A percentile compares a stretch with the other conserved stretches of the same genome.
phyloP scores from a whole-genome alignment of 495 filamentous ascomycete species.

The Penicillium turbatum region DNA sequence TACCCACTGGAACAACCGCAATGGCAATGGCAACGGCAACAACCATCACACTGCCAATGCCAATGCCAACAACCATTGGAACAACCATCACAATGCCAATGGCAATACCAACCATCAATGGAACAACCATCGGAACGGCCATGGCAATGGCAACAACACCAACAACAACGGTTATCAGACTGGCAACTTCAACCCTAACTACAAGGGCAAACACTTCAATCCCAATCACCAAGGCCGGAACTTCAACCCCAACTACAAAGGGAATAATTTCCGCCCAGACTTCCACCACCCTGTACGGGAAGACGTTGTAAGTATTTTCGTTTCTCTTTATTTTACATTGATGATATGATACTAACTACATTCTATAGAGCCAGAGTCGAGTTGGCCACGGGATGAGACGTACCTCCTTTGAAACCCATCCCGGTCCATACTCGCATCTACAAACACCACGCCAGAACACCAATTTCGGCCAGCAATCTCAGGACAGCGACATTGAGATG shows the following conservation, averaged over 20 bases:
- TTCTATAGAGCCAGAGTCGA: not conserved
- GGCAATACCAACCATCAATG: not conserved
- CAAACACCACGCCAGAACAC: not conserved
- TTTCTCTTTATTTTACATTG: not conserved
- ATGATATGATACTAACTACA: not conserved
- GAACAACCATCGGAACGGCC: not conserved
- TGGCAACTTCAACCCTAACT: not conserved
- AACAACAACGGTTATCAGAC: not conserved
- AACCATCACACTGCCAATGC: not conserved
- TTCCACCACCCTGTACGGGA: not conserved
- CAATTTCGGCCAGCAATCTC: not conserved
- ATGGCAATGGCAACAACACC: not conserved
- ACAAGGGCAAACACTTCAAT: conserved; percentile 1
- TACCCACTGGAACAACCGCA: not conserved
- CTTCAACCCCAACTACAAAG: not conserved
- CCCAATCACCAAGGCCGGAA: conserved; percentile 1
- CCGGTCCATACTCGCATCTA: not conserved
- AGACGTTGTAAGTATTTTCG: not conserved
- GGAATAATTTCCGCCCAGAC: not conserved
- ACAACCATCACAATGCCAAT: not conserved
- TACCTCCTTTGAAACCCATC: not conserved
- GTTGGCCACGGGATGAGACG: not conserved
- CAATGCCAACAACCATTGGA: not conserved
- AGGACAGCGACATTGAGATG: not conserved
- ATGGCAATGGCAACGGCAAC: not conserved